These are phyloP conservation scores for Suillus paluster DNA, from an alignment of 768 basidiomycete species.

Conservation along the genomic window DNA sequence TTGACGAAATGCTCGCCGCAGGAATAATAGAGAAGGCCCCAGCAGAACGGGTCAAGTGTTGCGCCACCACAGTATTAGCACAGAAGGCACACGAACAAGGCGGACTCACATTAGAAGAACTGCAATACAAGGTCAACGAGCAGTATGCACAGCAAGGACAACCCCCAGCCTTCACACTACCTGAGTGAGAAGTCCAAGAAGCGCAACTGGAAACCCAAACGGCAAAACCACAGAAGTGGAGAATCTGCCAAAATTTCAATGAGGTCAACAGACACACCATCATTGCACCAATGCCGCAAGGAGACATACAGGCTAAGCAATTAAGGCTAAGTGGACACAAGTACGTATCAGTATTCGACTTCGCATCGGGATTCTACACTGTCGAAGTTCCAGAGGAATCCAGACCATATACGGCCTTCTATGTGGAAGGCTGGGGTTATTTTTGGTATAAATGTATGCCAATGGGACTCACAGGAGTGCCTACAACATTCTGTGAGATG, in stretches of 20 bases:
- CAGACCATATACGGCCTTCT: conserved; percentile 37
- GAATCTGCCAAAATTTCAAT: conserved; percentile 43
- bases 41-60: background rate
- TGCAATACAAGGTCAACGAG: conserved; percentile 36
- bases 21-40: background rate
- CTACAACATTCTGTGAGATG: conserved; percentile 38
- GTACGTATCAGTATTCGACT: conserved; percentile 42
- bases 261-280: conserved; percentile 38
- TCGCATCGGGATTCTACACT: conserved; percentile 42
- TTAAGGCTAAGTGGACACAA: conserved; percentile 39
- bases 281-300: conserved; percentile 36
- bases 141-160: background rate
- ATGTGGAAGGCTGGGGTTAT: conserved; percentile 41
- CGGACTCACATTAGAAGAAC: conserved; percentile 38
- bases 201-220: background rate
- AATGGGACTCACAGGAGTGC: conserved; percentile 46
- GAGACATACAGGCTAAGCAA: conserved; percentile 46
- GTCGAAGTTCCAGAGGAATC: conserved; percentile 17
- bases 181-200: too few relatives aligned
- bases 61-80: conserved; percentile 37
- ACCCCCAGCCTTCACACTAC: background rate
- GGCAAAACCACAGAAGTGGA: conserved; percentile 31
- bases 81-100: conserved; percentile 39
- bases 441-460: conserved; percentile 42
- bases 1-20: conserved; percentile 8